These are phyloP conservation scores for Phlebopus sp. DNA, from an alignment of 1,284 basidiomycete genomes.

Conservation along the genomic window DNA sequence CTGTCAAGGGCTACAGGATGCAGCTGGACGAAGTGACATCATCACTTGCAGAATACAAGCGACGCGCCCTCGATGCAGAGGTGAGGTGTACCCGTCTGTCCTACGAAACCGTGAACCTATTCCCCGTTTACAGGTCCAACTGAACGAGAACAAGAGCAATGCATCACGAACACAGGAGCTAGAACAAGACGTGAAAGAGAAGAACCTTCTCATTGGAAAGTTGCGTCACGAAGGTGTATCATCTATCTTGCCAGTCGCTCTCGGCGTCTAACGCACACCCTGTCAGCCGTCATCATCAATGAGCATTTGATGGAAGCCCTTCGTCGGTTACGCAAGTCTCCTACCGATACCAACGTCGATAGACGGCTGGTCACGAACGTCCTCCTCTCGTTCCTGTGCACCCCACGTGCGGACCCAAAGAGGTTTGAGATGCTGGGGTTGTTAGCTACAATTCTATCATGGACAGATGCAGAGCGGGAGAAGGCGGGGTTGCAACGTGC, in stretches of 20 bases:
- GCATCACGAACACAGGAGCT: conserved; percentile 66
- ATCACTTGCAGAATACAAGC: conserved; percentile 81
- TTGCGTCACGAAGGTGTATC: conserved; percentile 86
- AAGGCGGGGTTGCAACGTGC: conserved; percentile 76
- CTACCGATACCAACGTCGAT: conserved; percentile 89
- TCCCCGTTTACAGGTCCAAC: conserved; percentile 45
- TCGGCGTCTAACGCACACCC: conserved; percentile 1
- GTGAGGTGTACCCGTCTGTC: conserved; percentile 35
- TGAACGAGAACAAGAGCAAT: conserved; percentile 74
- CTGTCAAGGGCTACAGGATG: conserved; percentile 78
- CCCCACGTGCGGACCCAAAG: conserved; percentile 89
- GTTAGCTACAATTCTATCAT: conserved; percentile 84
- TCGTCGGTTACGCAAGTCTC: conserved; percentile 84
- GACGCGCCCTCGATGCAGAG: conserved; percentile 84
- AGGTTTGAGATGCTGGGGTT: conserved; percentile 95
- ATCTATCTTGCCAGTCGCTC: not conserved
- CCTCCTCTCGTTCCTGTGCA: conserved; percentile 87
- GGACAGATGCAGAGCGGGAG: conserved; percentile 88
- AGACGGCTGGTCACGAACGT: conserved; percentile 93
- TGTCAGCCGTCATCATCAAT: conserved; percentile 87
- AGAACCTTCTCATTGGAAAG: conserved; percentile 88
- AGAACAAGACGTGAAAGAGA: conserved; percentile 92
- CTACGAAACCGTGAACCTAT: conserved; percentile 10
- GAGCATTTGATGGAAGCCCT: conserved; percentile 97
- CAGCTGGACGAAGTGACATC: conserved; percentile 71